These are phyloP conservation scores for Xylaria sp. DNA, from an alignment of 2,329 filamentous ascomycete species.

Conservation along the genomic window DNA sequence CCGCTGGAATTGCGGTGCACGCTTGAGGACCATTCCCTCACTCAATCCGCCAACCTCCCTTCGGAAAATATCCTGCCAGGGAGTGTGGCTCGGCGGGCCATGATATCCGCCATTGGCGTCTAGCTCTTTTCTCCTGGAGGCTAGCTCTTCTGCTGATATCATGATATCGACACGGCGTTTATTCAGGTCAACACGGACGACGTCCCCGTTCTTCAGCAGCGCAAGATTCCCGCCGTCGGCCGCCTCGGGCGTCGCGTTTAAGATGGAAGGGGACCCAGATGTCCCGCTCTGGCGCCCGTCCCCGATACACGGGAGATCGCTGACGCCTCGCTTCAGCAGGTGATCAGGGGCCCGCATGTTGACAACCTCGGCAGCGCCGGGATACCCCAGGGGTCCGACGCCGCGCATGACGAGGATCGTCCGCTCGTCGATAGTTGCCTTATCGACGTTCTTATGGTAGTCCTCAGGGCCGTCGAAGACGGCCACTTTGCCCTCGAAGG, in stretches of 20 bases:
- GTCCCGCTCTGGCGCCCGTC: constrained; percentile 67
- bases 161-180: constrained; percentile 62
- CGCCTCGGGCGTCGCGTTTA: constrained; percentile 67
- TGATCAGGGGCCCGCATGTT: constrained; percentile 62
- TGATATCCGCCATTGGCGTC: constrained; percentile 53
- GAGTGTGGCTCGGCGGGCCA: constrained; percentile 57
- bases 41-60: constrained; percentile 58
- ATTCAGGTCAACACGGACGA: constrained; percentile 61
- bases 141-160: constrained; percentile 56
- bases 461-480: constrained; percentile 65
- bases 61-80: constrained; percentile 63
- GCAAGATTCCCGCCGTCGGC: constrained; percentile 65
- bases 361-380: constrained; percentile 63
- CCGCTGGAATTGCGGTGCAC: constrained; percentile 59
- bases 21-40: constrained; percentile 60
- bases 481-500: constrained; percentile 59
- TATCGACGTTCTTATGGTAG: constrained; percentile 57
- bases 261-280: constrained; percentile 64
- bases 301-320: constrained; percentile 62
- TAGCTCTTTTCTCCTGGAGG: constrained; percentile 52
- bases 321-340: constrained; percentile 58
- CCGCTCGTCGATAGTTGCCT: constrained; percentile 54
- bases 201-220: constrained; percentile 61
- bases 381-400: constrained; percentile 61
- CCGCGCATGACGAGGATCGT: constrained; percentile 63